Evolutionary conservation across 257 asterid species (phyloP).

Genomic region (Anisodus acutangulus): DNA sequence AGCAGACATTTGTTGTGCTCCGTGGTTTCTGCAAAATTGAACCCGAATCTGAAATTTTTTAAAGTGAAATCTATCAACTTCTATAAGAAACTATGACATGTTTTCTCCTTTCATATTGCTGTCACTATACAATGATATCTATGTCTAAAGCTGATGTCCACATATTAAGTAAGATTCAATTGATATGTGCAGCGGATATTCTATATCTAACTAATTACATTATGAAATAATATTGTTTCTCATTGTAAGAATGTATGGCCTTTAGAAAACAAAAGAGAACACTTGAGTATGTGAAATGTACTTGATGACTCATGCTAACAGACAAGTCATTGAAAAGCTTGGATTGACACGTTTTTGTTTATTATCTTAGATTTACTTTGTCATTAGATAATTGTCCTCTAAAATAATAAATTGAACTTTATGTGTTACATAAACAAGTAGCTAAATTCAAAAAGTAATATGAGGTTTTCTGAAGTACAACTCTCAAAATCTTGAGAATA

Average conservation of each 20-base stretch:
- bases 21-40: background rate
- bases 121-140: background rate
- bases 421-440: background rate
- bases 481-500: background rate
- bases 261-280: constrained; percentile 24
- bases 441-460: background rate
- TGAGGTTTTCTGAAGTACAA: background rate
- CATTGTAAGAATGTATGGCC: background rate
- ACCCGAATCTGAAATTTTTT: background rate
- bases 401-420: background rate
- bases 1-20: constrained; percentile 9
- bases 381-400: background rate
- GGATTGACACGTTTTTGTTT: background rate
- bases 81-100: background rate
- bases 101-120: background rate
- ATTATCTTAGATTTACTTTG: background rate
- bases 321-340: background rate
- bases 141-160: background rate
- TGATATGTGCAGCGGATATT: constrained; percentile 7
- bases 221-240: background rate
- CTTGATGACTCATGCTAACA: background rate
- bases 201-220: background rate
- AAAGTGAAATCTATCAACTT: background rate
- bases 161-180: background rate
- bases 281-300: background rate